Evolutionary conservation across 2,329 filamentous ascomycete species (phyloP), one percentile per base, ranked within the genome.

Genomic region (Xylariaceae sp.): DNA sequence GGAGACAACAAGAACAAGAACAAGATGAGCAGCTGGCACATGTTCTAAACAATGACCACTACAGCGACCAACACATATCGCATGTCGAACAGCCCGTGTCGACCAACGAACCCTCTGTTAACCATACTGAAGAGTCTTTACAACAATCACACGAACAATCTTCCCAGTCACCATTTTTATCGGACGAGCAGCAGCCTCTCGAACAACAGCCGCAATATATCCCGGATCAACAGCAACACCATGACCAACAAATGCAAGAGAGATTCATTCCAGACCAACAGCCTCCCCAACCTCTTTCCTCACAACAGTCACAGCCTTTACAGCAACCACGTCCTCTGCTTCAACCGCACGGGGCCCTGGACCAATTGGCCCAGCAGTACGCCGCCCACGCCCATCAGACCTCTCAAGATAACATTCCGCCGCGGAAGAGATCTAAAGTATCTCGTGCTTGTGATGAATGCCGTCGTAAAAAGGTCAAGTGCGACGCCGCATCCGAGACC

Each of bases 371-470:
- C 16, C 81, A 82, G 67, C 75, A 77, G 60, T 78, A 78, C 39
- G 73, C 75, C 19, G 44, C 63, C 23, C 66, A 67, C 36, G 53
- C 64, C 41, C 62, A 67, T 28, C 60, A 60, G 21, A 59, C 48
- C 29, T 24, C 78, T 44, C 80, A 81, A 34, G 87, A 88, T 61
- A 81, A 80, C 56, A 86, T 86, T 9, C 84, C 87, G 12, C 88
- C 88, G 0, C 80, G 88, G 61, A 95, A 95, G 72, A 82, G 92
- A 57, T 90, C 89, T 5, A 96, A 96, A 73, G 91, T 95, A 5
- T 96, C 92, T 9, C 84, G 92, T 33, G 92, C 92, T 2, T 96
- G 92, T 68, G 92, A 96, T 70, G 91, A 96, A 71, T 96, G 92
- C 71, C 83, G 92, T 39, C 84, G 92, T 53, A 96, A 96, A 75